Base-by-base conservation (phyloP, 148 eudicot species). In the Rhododendron griersonianum region DNA sequence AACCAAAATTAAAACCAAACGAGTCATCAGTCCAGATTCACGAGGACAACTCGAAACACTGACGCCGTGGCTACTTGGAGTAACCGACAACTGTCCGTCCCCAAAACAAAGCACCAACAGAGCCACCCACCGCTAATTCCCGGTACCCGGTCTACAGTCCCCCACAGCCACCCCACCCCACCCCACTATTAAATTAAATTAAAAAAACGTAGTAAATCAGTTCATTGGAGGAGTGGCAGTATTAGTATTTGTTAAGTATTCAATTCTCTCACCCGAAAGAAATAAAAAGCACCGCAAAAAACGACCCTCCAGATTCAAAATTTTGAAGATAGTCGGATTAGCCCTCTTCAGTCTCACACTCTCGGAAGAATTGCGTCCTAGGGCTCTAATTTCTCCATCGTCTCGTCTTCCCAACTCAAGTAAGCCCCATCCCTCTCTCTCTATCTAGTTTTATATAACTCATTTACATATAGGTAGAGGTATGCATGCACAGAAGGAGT, bases 281-380 rank as follows among this genome's bases (percentile, higher is more conserved):
- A 33, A 9, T 47, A 78, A 77, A 41, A 47, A 9, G 81, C 51
- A 78, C 81, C 30, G 35, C 81, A 51, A 79, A 79, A 41, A 79
- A 80, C 50, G 81, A 33, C 67, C 45, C 63, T 37, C 83, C 10
- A 63, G 67, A 55, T 55, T 81, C 83, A 81, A 81, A 80, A 81
- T 53, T 81, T 80, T 30, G 35, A 81, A 23, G 55, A 53, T 55
- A 4, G 5, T 81, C 41, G 44, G 83, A 81, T 81, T 53, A 53
- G n/a, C 45, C 50, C 35, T n/a, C 39, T 33, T 75, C 78, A 33
- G 21, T 3, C 80, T 77, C 50, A 41, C 51, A 8, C 45, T 75
- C 35, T 33, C 83, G 0, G 45, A 55, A 23, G 41, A 81, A 59
- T 81, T 37, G 84, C 0, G 30, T 33, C 13, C 73, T 81, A 81